Base-by-base conservation (phyloP, 148 eudicot species). In the Chenopodium album region DNA sequence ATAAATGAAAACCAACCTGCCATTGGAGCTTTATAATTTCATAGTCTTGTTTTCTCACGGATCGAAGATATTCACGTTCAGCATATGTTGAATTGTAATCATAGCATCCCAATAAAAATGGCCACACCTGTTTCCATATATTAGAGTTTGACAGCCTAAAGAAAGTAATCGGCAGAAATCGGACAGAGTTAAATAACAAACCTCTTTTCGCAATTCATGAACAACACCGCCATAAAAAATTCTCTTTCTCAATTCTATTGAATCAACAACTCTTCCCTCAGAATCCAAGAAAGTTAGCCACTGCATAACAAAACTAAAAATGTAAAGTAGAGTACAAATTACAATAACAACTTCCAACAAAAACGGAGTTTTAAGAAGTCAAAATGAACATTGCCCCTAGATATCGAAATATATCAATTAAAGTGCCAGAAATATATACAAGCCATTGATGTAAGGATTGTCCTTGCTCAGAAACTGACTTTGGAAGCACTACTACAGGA, bases 211-310 rank as follows among this genome's bases (percentile, higher is more conserved):
- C 83, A 93, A 82, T 84, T 79, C 84, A 79, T 91, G 91, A 73
- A 86, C 92, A 75, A 93, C 85, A 74, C 99, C 99, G 31, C 99
- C 99, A 80, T 95, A 93, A 84, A 95, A 95, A 76, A 95, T 90
- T 85, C 95, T 92, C 88, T 91, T 90, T 78, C 87, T 95, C 75
- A 95, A 71, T 68, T 94, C 92, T 41, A 85, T 68, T 79, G 94
- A 83, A 86, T 95, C 94, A 74, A 80, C 76, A 34, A 95, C 87
- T 80, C 95, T 89, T 46, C 99, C 99, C 87, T 95, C 94, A 56
- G 92, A 86, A 83, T 95, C 99, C 86, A 93, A 84, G 84, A 90
- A 92, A 73, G 88, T 62, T 54, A 83, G 77, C 99, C 97, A 95
- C 99, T 95, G 88, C 90, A 91, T 68, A 46, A 81, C 46, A 82